Percentiles rank a stretch among this genome's conserved stretches.
phyloP scores from a whole-genome alignment of 176 grass and related monocot genomes.

The Aegilops speltoides region DNA sequence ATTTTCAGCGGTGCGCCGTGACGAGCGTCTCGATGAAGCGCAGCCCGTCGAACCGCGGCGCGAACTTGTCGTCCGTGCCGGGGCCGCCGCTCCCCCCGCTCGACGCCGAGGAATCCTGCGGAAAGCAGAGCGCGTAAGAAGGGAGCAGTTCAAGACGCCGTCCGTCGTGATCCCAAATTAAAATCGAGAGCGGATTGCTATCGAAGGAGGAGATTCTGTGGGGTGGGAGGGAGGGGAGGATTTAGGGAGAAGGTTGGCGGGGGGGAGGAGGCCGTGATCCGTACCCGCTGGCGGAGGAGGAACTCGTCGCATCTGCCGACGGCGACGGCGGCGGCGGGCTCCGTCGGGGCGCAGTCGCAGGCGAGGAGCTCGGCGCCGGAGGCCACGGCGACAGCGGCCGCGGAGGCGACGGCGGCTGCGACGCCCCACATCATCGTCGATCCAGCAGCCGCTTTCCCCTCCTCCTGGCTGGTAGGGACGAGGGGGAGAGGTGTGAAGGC shows the following conservation, averaged over 20 bases:
- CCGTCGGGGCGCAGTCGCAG: slow-evolving; percentile 31
- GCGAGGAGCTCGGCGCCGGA: slow-evolving; percentile 46
- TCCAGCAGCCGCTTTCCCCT: not conserved
- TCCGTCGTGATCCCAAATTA: not conserved
- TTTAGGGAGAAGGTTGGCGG: too few relatives aligned
- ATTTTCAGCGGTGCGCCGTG: slow-evolving; percentile 48
- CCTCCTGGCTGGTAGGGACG: not conserved
- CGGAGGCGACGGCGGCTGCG: slow-evolving; percentile 41
- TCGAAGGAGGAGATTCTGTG: too few relatives aligned
- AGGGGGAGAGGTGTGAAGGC: not conserved
- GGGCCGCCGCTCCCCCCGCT: not conserved
- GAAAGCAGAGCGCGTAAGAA: not conserved
- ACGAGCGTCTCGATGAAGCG: slow-evolving; percentile 63
- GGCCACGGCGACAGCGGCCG: slow-evolving; percentile 39
- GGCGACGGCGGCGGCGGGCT: not conserved
- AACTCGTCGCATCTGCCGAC: slow-evolving; percentile 42
- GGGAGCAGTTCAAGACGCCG: not conserved
- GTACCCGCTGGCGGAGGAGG: slow-evolving; percentile 29
- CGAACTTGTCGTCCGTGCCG: slow-evolving; percentile 15
- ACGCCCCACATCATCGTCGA: slow-evolving; percentile 46
- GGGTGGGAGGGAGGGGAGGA: not conserved
- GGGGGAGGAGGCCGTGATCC: not conserved
- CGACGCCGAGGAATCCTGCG: slow-evolving; percentile 4
- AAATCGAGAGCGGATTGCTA: not conserved
- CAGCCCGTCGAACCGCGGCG: slow-evolving; percentile 56